Conservation (phyloP, 495 filamentous ascomycete species). For the Penicillium tannophilum region DNA sequence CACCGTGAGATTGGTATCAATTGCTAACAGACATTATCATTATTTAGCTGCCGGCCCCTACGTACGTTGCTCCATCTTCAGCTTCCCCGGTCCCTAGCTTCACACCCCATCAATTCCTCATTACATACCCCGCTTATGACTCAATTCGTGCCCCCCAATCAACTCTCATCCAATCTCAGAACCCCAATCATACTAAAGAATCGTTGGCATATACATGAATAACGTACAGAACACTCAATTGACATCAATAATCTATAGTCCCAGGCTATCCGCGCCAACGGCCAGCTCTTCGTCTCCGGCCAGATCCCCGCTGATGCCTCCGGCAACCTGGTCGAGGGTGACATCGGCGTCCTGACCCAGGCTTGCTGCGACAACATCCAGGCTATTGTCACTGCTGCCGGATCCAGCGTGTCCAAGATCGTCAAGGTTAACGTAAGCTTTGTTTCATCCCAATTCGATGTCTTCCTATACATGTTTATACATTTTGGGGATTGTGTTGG, state of each 20-base stretch:
- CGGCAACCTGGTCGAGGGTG: conserved; percentile 74
- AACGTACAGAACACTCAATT: conserved; percentile 4
- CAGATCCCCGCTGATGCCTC: conserved; percentile 81
- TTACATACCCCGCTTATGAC: conserved; percentile 2
- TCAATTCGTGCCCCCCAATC: conserved; percentile 3
- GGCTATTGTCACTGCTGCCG: conserved; percentile 76
- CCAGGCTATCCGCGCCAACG: conserved; percentile 84
- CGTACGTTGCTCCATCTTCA: conserved; percentile 39
- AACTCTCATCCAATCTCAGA: conserved; percentile 3
- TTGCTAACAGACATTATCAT: conserved; percentile 36
- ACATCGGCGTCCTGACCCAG: conserved; percentile 74
- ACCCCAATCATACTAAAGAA: not conserved
- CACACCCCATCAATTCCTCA: not conserved
- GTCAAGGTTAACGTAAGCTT: conserved; percentile 68
- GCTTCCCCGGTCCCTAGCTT: not conserved
- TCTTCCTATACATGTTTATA: no score
- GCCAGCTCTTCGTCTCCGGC: conserved; percentile 87
- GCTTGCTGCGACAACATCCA: conserved; percentile 77
- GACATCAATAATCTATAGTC: conserved; percentile 53
- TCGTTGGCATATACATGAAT: no score
- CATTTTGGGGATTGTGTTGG: not conserved
- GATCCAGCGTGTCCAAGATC: conserved; percentile 69
- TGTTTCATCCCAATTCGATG: not conserved
- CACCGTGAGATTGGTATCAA: not conserved
- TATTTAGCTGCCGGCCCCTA: conserved; percentile 57